Evolutionary conservation across 495 filamentous ascomycete species (phyloP), one percentile per base, ranked within the genome.

Genomic region (Aspergillus nanangensis): DNA sequence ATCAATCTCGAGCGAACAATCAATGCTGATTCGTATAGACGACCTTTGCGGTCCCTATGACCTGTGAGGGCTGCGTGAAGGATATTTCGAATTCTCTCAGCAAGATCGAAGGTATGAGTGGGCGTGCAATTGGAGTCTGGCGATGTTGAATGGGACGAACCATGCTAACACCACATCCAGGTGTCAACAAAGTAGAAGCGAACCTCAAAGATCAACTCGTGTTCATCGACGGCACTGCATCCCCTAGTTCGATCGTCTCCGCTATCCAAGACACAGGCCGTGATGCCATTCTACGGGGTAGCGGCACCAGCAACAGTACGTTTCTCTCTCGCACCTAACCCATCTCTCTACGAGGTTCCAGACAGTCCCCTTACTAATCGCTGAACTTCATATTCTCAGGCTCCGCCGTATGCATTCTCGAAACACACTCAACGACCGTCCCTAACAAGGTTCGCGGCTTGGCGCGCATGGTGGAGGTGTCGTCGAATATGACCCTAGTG

Each of bases 331-430:
- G 23, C 14, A 34, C 14, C 15, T 34, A 21, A 32, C 21, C 39
- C 10, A 11, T 15, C 40, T 18, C 22, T 46, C 37, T 11, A n/a
- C n/a, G n/a, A n/a, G n/a, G n/a, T n/a, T n/a, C n/a, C n/a, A n/a
- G n/a, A n/a, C n/a, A n/a, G n/a, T n/a, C n/a, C n/a, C n/a, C n/a
- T n/a, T n/a, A n/a, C n/a, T n/a, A n/a, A n/a, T n/a, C n/a, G n/a
- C 22, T 18, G 3, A 23, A 7, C 18, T 7, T 20, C 17, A 39
- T 32, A 22, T 41, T 39, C 47, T 41, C 60, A 93, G 89, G 80
- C 61, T 90, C 92, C 18, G 93, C 93, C 25, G 93, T 98, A 25
- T 94, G 89, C 65, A 97, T 98, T 61, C 83, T 97, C 50, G 92
- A 98, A 71, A 95, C 89, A 21, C 92, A 94, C 66, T 76, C 81